Base-by-base conservation (phyloP, 331 rosid genomes). In the Quercus tomentella region DNA sequence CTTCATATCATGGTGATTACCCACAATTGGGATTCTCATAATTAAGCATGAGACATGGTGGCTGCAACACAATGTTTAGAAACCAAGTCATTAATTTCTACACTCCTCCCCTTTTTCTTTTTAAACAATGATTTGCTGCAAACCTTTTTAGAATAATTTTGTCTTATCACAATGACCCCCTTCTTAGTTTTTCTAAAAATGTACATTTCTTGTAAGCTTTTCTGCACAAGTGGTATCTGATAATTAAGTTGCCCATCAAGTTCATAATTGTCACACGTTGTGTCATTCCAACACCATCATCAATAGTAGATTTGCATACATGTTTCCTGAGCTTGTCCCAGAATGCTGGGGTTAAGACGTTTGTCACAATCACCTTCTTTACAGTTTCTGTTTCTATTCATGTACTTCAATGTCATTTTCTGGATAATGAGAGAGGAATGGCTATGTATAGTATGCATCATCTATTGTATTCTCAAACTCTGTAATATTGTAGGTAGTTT, bases 281-380 rank as follows among this genome's bases (percentile, higher is more conserved):
- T 63, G 79, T 80, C 83, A 66, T 62, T 73, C 74, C 78, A 73
- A 31, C 15, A 22, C 43, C 68, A 79, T 33, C 51, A 54, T 65
- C 23, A 8, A 25, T 17, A 61, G 31, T 28, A 26, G 67, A 74
- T 33, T 62, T 62, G 37, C 23, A 23, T 7, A 52, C 21, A 54
- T 52, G 25, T 56, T 28, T 35, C 61, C 68, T 15, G 20, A 25
- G 7, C 68, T 61, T 21, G 28, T 60, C 28, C 66, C 4, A n/a
- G 16, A 11, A 60, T 60, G 30, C 6, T 60, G 30, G 16, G 28
- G 26, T 15, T 15, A 10, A 60, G 31, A 60, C 15, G 11, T 60
- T 60, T 60, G 66, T 61, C 68, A 23, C 8, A 61, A 15, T 61
- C 68, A 26, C 35, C 68, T 25, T 61, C 68, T 25, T 61, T 61